These are phyloP conservation scores for Solanum bulbocastanum DNA, from an alignment of 257 asterid species.

Conservation along the genomic window DNA sequence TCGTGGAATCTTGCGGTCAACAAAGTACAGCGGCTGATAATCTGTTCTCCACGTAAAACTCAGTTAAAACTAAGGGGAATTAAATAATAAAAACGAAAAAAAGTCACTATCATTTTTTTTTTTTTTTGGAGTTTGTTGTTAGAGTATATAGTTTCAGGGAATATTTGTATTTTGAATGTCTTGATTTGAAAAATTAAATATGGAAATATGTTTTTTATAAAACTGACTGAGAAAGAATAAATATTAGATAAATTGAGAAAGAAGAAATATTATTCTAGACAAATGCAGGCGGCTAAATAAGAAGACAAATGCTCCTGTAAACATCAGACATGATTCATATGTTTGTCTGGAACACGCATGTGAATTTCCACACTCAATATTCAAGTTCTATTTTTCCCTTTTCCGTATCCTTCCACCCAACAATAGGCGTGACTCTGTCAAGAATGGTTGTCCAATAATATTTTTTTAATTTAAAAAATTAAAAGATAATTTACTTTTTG, in stretches of 20 bases:
- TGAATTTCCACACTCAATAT: too few relatives aligned
- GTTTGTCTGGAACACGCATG: background rate
- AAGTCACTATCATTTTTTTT: background rate
- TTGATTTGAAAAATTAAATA: background rate
- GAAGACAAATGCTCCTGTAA: background rate
- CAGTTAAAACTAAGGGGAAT: background rate
- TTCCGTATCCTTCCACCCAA: too few relatives aligned
- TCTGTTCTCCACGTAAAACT: background rate
- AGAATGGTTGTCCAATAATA: too few relatives aligned
- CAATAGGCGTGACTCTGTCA: too few relatives aligned
- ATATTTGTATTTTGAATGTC: background rate
- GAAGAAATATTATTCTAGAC: background rate
- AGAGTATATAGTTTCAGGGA: background rate
- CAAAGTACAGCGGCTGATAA: background rate
- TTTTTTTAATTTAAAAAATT: too few relatives aligned
- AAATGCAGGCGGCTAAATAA: background rate
- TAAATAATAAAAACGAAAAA: background rate
- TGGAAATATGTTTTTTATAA: too few relatives aligned
- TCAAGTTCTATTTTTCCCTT: background rate
- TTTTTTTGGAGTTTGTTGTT: background rate
- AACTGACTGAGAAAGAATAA: too few relatives aligned
- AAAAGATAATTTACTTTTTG: too few relatives aligned
- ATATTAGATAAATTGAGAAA: too few relatives aligned
- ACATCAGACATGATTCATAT: background rate
- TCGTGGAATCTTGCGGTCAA: background rate